These are phyloP conservation scores for Trapa incisa DNA, from an alignment of 345 rosid genomes.

Conservation along the genomic window DNA sequence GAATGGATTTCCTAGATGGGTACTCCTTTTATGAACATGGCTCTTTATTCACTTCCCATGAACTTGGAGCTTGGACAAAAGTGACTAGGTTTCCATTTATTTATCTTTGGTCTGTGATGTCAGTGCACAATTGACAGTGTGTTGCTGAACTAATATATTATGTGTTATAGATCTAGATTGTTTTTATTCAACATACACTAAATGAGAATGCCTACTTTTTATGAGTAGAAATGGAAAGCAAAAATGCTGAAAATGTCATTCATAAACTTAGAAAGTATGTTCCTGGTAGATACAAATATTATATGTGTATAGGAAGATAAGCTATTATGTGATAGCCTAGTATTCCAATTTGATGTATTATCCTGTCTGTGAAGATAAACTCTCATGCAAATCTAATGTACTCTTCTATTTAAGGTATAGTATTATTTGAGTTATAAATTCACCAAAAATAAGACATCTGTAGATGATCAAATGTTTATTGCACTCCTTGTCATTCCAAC, in stretches of 20 bases:
- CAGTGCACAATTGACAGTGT: neutral
- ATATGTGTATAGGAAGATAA: neutral
- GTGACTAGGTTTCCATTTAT: neutral
- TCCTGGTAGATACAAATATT: neutral
- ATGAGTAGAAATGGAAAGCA: no score
- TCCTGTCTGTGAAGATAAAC: neutral
- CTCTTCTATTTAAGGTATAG: neutral
- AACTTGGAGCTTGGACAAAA: no score
- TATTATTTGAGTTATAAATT: neutral
- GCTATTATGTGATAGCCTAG: neutral
- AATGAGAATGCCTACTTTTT: no score
- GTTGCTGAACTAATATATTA: no score
- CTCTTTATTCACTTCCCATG: no score
- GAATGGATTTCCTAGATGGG: neutral
- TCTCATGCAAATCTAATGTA: neutral
- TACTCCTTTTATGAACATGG: no score
- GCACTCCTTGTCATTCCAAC: neutral
- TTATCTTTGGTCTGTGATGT: neutral
- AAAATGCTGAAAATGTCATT: no score
- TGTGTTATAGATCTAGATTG: no score
- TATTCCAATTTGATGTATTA: neutral
- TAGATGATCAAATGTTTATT: neutral
- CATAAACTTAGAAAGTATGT: no score
- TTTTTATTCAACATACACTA: no score
- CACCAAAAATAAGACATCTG: neutral